A percentile compares a stretch with the other conserved stretches of the same genome.
These are phyloP conservation scores for Umbellularia californica DNA, from an alignment of 164 flowering plant genomes.

Conservation along the genomic window DNA sequence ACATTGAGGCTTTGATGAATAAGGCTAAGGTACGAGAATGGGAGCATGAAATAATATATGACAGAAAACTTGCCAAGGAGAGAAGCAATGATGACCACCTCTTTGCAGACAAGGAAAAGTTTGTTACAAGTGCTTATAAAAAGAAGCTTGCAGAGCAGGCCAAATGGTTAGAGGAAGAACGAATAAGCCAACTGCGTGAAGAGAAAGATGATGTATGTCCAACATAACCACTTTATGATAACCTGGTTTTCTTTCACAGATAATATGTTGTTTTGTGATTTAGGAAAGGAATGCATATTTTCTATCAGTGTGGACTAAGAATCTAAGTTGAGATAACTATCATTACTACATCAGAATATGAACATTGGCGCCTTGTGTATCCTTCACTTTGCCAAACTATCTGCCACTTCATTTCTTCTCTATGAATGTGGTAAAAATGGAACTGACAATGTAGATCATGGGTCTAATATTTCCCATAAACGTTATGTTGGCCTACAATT, in stretches of 20 bases:
- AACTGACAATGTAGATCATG: no score
- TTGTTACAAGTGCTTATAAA: constrained; percentile 77
- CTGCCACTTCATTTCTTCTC: no score
- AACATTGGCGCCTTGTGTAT: no score
- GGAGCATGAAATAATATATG: constrained; percentile 69
- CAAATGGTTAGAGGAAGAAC: constrained; percentile 63
- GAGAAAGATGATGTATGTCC: constrained; percentile 41
- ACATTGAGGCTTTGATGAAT: constrained; percentile 46
- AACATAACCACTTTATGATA: not conserved
- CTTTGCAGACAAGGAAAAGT: constrained; percentile 72
- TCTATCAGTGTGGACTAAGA: not conserved
- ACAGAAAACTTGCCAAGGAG: constrained; percentile 32
- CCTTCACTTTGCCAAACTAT: no score
- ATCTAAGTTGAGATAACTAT: no score
- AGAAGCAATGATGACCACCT: constrained; percentile 75
- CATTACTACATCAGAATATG: no score
- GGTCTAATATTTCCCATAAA: no score
- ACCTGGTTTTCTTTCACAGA: not conserved
- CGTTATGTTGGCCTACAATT: no score
- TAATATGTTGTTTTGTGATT: not conserved
- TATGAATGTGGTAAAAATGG: no score
- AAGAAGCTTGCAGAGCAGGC: constrained; percentile 80
- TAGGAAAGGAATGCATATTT: no score
- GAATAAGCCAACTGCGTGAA: constrained; percentile 18
- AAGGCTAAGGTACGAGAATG: constrained; percentile 61